phyloP scores from a whole-genome alignment of 257 asterid genomes.

The Forsythia suspensa region DNA sequence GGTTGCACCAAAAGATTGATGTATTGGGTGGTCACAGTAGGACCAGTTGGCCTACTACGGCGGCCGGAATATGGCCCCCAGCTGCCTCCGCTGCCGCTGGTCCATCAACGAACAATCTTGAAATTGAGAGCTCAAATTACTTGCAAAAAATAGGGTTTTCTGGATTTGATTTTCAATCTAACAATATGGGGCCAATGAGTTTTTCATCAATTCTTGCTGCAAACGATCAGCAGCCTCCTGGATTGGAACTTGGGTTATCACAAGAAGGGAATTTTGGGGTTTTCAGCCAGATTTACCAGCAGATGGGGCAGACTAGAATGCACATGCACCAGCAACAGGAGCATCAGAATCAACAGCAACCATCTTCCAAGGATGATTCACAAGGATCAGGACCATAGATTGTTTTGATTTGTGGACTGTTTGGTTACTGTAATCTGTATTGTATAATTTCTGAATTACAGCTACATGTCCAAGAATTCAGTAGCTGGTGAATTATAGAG shows the following conservation, averaged over 20 bases:
- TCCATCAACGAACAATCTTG: slow-evolving; percentile 32
- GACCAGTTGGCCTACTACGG: too few species aligned
- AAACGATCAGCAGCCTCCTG: slow-evolving; percentile 51
- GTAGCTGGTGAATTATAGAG: too few species aligned
- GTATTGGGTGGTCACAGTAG: too few species aligned
- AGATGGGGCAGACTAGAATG: slow-evolving; percentile 42
- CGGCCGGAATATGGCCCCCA: too few species aligned
- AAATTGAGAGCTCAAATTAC: slow-evolving; percentile 40
- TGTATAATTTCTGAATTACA: too few species aligned
- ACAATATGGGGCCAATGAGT: slow-evolving; percentile 49
- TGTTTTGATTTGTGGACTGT: neutral
- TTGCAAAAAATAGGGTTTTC: slow-evolving; percentile 50
- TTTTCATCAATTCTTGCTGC: slow-evolving; percentile 52
- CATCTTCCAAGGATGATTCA: slow-evolving; percentile 52
- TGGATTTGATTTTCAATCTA: slow-evolving; percentile 54
- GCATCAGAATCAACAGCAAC: slow-evolving; percentile 26
- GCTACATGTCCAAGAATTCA: too few species aligned
- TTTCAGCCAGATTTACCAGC: slow-evolving; percentile 64
- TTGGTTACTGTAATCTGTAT: too few species aligned
- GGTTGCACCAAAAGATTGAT: too few species aligned
- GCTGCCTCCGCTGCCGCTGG: neutral
- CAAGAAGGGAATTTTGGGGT: slow-evolving; percentile 66
- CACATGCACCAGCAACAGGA: slow-evolving; percentile 28
- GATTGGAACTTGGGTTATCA: slow-evolving; percentile 72
- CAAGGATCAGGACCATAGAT: slow-evolving; percentile 54